Conservation (phyloP, 148 eudicot species). For the Diospyros lotus region DNA sequence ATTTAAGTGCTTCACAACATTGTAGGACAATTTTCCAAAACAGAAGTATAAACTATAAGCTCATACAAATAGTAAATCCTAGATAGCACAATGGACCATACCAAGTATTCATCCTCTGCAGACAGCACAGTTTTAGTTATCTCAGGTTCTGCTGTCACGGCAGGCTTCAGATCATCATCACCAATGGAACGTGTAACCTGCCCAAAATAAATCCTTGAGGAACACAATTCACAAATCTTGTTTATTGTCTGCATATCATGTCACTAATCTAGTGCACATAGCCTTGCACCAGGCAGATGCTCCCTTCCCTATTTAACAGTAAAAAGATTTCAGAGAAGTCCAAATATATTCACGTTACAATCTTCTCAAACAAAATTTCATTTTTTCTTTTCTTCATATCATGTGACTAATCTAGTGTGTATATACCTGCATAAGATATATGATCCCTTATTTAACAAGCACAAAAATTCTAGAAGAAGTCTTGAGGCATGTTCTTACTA, state of each 20-base stretch:
- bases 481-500: no score
- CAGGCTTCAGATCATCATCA: conserved; percentile 96
- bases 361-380: no score
- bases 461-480: no score
- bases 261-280: neutral
- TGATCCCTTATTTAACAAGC: no score
- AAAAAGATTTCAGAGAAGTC: no score
- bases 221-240: neutral
- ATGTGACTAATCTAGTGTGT: no score
- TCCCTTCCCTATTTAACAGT: no score
- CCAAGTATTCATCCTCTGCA: conserved; percentile 77
- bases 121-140: conserved; percentile 66
- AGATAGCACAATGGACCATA: conserved; percentile 23
- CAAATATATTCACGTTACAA: no score
- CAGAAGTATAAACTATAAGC: neutral
- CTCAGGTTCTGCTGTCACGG: conserved; percentile 96
- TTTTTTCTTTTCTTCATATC: no score
- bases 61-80: neutral
- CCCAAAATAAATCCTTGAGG: neutral
- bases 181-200: conserved; percentile 97
- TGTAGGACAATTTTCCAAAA: neutral
- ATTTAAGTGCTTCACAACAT: neutral
- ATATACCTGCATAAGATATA: no score
- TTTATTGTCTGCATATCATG: neutral
- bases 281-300: no score